Evolutionary conservation across 495 filamentous ascomycete genomes (phyloP).

Genomic region (Hypoxylon subgilvum): DNA sequence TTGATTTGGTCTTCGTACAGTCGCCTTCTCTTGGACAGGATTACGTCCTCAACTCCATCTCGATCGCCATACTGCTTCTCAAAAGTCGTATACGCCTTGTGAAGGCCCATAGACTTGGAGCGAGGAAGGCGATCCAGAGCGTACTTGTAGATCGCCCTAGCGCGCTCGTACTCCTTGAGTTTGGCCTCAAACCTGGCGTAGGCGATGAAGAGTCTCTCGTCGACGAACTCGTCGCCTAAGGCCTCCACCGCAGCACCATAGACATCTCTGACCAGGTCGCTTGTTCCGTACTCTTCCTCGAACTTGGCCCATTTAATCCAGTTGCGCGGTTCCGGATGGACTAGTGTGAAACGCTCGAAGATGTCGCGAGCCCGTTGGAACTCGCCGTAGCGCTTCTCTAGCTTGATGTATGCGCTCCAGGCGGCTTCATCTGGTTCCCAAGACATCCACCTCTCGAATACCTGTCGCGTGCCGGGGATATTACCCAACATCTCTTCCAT

Average conservation of each 20-base stretch:
- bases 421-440: slow-evolving; percentile 97
- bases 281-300: slow-evolving; percentile 92
- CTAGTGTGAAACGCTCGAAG: slow-evolving; percentile 87
- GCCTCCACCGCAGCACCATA: slow-evolving; percentile 89
- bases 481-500: slow-evolving; percentile 97
- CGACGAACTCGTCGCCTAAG: slow-evolving; percentile 93
- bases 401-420: slow-evolving; percentile 93
- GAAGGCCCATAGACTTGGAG: slow-evolving; percentile 80
- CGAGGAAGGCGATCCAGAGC: slow-evolving; percentile 90
- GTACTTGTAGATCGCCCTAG: slow-evolving; percentile 96
- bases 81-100: slow-evolving; percentile 94
- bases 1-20: slow-evolving; percentile 93
- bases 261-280: slow-evolving; percentile 89
- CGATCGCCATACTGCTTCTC: slow-evolving; percentile 97
- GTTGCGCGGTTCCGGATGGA: slow-evolving; percentile 93
- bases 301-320: slow-evolving; percentile 99
- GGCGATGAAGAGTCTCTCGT: slow-evolving; percentile 90
- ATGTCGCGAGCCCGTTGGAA: slow-evolving; percentile 83
- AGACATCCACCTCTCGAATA: slow-evolving; percentile 97
- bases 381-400: slow-evolving; percentile 94
- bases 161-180: slow-evolving; percentile 91
- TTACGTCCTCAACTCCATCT: slow-evolving; percentile 93
- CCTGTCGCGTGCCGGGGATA: slow-evolving; percentile 87
- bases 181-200: slow-evolving; percentile 93
- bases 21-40: slow-evolving; percentile 90